These are phyloP conservation scores for Turnera subulata DNA, from an alignment of 345 rosid genomes.

Conservation along the genomic window DNA sequence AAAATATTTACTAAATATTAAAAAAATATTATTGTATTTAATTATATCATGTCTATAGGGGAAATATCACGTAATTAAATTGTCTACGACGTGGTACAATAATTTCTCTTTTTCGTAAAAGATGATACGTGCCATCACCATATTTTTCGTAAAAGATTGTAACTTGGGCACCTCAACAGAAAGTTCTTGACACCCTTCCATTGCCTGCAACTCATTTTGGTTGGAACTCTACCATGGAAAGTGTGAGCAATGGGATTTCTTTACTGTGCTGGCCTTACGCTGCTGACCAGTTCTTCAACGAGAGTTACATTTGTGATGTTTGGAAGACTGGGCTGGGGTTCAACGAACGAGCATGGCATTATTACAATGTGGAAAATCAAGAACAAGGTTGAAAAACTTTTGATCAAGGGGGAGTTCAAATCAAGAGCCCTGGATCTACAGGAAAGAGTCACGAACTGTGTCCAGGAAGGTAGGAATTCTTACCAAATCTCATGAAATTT, in stretches of 20 bases:
- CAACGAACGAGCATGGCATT: conserved; percentile 20
- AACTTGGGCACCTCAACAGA: conserved; percentile 19
- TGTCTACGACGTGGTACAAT: no score
- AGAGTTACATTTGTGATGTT: conserved; percentile 21
- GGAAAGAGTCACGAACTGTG: conserved; percentile 15
- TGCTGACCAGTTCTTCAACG: conserved; percentile 23
- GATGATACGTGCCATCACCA: no score
- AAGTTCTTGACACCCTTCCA: conserved; percentile 11
- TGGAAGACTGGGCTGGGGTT: conserved; percentile 32
- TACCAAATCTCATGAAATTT: conserved; percentile 10
- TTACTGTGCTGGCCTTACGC: conserved; percentile 28
- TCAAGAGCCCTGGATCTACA: conserved; percentile 20
- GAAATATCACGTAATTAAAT: no score
- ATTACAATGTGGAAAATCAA: conserved; percentile 18
- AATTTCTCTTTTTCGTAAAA: no score
- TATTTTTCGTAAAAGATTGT: no score
- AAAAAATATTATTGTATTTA: no score
- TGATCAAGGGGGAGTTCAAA: conserved; percentile 16
- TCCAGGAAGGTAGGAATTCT: conserved; percentile 27
- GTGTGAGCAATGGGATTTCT: conserved; percentile 14
- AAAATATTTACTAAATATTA: no score
- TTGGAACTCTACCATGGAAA: conserved; percentile 20
- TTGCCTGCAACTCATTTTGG: conserved; percentile 22
- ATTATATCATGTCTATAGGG: no score
- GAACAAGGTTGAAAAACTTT: conserved; percentile 30